Conservation (phyloP, 208 protist genomes). For the Angomonas desouzai region DNA sequence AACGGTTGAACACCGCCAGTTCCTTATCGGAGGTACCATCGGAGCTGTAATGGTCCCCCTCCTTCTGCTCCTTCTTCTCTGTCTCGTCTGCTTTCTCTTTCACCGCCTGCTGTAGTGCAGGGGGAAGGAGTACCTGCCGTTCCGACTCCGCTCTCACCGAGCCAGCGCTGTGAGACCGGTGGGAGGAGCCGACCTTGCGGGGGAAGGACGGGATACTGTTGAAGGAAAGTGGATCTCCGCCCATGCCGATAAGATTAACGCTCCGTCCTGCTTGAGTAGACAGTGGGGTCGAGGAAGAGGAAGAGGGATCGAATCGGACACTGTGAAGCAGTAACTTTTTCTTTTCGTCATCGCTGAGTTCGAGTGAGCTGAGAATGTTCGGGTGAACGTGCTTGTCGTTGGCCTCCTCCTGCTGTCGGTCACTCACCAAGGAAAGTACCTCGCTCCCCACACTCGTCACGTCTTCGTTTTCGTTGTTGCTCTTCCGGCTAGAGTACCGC, state of each 20-base stretch:
- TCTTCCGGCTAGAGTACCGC: neutral
- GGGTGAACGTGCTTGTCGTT: neutral
- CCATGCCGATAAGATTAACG: neutral
- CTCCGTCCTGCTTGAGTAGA: neutral
- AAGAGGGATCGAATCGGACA: slow-evolving; percentile 5
- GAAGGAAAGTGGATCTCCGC: slow-evolving; percentile 6
- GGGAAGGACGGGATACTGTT: neutral
- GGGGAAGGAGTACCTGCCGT: no score
- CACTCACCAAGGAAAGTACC: neutral
- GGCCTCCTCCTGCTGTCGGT: neutral
- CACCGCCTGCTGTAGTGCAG: no score
- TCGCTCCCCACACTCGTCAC: neutral
- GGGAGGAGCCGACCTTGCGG: no score
- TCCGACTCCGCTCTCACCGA: no score
- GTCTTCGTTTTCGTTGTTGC: neutral
- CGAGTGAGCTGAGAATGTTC: neutral
- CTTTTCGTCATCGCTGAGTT: neutral
- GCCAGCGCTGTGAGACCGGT: no score
- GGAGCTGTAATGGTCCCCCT: no score
- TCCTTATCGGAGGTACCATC: neutral
- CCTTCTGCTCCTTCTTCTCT: neutral
- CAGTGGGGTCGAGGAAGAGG: neutral
- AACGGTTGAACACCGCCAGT: neutral
- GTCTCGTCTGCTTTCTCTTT: neutral
- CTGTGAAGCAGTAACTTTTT: neutral